Conservation (phyloP, 306 rosid species). For the Prunus armeniaca region DNA sequence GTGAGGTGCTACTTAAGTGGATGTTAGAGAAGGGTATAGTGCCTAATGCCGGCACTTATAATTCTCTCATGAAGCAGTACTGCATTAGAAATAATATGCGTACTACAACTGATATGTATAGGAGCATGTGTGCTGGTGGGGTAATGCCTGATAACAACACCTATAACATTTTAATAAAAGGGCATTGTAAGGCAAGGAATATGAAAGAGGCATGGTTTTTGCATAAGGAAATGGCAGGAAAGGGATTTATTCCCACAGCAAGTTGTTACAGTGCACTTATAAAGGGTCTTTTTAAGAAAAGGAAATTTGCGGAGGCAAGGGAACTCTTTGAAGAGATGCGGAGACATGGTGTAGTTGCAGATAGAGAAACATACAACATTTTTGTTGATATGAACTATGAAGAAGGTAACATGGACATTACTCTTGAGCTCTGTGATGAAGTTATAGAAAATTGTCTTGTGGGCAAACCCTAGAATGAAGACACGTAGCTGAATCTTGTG, state of each 20-base stretch:
- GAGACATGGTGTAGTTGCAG: neutral
- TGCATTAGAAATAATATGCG: constrained; percentile 3
- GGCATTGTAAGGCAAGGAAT: constrained; percentile 1
- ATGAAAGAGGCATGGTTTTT: neutral
- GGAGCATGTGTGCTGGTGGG: constrained; percentile 1
- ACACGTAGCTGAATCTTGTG: constrained; percentile 29
- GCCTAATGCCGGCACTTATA: neutral
- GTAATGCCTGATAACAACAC: neutral
- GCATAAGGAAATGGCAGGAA: constrained; percentile 2
- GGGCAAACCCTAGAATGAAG: constrained; percentile 22
- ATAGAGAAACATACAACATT: neutral
- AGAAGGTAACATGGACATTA: constrained; percentile 1
- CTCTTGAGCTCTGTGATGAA: neutral
- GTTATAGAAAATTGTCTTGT: constrained; percentile 30
- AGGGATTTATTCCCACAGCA: neutral
- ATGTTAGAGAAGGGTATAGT: constrained; percentile 4
- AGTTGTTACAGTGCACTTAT: neutral
- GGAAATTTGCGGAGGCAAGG: neutral
- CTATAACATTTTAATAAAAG: neutral
- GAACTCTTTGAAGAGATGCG: neutral
- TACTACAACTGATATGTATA: neutral
- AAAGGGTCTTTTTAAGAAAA: neutral
- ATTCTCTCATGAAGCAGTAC: constrained; percentile 5
- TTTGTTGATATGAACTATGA: neutral
- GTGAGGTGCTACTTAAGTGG: constrained; percentile 1